Conservation (phyloP, 495 filamentous ascomycete genomes). For the Tuber umbilicatum region DNA sequence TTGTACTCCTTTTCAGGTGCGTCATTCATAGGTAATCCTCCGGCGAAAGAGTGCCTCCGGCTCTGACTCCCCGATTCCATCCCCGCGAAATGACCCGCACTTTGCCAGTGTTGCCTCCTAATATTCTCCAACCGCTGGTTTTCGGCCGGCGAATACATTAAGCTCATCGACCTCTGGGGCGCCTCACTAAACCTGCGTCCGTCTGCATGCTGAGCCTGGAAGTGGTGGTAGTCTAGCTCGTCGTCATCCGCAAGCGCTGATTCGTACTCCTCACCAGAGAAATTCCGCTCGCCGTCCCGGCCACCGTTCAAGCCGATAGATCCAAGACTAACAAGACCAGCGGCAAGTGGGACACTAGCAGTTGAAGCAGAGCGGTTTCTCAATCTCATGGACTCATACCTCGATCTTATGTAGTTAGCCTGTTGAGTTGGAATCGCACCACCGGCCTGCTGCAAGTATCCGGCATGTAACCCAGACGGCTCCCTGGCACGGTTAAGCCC, state of each 20-base stretch:
- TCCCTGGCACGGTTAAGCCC: conserved; percentile 58
- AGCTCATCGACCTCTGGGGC: conserved; percentile 39
- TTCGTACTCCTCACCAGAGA: conserved; percentile 36
- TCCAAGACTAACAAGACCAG: conserved; percentile 19
- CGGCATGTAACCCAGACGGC: conserved; percentile 18
- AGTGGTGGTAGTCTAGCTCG: conserved; percentile 37
- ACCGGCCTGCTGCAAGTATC: conserved; percentile 32
- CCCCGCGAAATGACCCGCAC: conserved; percentile 64
- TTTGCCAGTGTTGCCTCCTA: conserved; percentile 83
- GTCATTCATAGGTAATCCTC: conserved; percentile 35
- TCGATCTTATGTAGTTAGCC: conserved; percentile 31
- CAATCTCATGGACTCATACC: conserved; percentile 51
- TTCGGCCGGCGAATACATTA: conserved; percentile 48
- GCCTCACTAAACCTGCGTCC: conserved; percentile 37
- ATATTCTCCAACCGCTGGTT: conserved; percentile 70
- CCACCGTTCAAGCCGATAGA: conserved; percentile 23
- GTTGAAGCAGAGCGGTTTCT: conserved; percentile 58
- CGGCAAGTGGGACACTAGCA: conserved; percentile 43
- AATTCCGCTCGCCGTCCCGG: conserved; percentile 33
- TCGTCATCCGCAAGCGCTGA: conserved; percentile 41
- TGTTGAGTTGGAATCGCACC: conserved; percentile 21
- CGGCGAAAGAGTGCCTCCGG: conserved; percentile 89
- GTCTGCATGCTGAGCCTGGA: conserved; percentile 29
- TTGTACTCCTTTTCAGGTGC: conserved; percentile 32
- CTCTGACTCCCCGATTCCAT: conserved; percentile 54